phyloP scores from a whole-genome alignment of 768 basidiomycete genomes.

The Russula virescens region DNA sequence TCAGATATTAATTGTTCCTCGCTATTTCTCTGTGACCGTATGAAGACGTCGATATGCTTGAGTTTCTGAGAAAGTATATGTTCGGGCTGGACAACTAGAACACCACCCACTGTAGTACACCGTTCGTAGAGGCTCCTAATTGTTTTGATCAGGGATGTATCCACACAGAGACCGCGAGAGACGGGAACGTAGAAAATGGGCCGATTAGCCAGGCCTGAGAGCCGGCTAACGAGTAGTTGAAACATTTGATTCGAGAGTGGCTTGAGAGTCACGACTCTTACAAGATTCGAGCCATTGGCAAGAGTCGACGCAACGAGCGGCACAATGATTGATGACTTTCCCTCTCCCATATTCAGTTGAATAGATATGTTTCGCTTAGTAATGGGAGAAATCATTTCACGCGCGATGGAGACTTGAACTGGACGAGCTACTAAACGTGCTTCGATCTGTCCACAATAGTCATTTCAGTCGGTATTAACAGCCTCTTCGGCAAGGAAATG shows the following conservation, averaged over 20 bases:
- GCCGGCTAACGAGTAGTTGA: slow-evolving; percentile 38
- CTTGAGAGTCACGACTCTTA: slow-evolving; percentile 46
- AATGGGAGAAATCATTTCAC: slow-evolving; percentile 42
- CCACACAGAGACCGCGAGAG: slow-evolving; percentile 34
- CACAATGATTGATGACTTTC: slow-evolving; percentile 48
- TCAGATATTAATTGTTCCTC: not conserved
- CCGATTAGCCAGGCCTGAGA: slow-evolving; percentile 41
- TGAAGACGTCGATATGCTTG: slow-evolving; percentile 38
- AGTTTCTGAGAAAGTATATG: slow-evolving; percentile 48
- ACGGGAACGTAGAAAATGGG: slow-evolving; percentile 47
- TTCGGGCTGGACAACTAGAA: slow-evolving; percentile 49
- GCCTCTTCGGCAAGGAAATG: not conserved
- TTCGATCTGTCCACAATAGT: slow-evolving; percentile 35
- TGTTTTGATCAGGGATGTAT: slow-evolving; percentile 16
- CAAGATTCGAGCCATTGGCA: slow-evolving; percentile 39
- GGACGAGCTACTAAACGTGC: slow-evolving; percentile 39
- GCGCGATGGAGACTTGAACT: slow-evolving; percentile 38
- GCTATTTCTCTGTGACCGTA: not conserved
- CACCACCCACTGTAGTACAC: slow-evolving; percentile 36
- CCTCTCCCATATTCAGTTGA: slow-evolving; percentile 59
- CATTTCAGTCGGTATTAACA: not conserved
- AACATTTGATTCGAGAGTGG: slow-evolving; percentile 45
- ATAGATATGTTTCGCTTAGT: slow-evolving; percentile 35
- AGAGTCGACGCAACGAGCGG: slow-evolving; percentile 38
- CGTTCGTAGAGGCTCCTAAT: slow-evolving; percentile 34